Evolutionary conservation across 108 stramenopile genomes (phyloP), one percentile per base, ranked within the genome.

Genomic region (Craspedostauros australis): DNA sequence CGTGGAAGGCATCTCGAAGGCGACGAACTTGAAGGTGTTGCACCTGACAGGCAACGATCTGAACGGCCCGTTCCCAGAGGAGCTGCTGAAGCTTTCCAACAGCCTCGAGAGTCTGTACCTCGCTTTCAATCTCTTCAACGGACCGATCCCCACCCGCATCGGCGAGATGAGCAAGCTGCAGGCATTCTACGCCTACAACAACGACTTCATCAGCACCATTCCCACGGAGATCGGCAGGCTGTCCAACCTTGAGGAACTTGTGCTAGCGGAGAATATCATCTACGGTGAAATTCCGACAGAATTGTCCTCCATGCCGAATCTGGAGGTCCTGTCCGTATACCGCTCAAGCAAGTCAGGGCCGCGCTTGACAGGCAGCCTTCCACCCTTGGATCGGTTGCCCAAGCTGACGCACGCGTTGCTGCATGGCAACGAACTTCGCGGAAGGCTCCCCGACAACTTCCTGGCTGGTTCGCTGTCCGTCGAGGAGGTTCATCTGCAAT

Each of bases 41-140:
- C 71, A 73, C 38, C 41, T 82, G 12, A 68, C 76, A 5, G 64
- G 47, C 8, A 73, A 73, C 34, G 53, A 52, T 1, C 32, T 81
- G 1, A 62, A 62, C 5, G 50, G 60, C 2, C 50, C 67, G 25
- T 66, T 81, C 20, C 80, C 80, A 14, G 50, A 56, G 9, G 76
- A 77, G 37, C 42, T 81, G n/a, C 72, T 81, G 21, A 41, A 65
- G 26, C 64, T 81, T 21, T 40, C 61, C 29, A 56, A 64, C 54
- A 68, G 73, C 1, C 62, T 82, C 14, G 63, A 78, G 40, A 40
- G 47, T 18, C 47, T 82, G 4, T 66, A 65, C 60, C 69, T 84
- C 28, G 60, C 68, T 2, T 69, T 68, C 61, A 84, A 84, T 63
- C 68, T 70, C 7, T 80, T 84, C 50, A 56, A 72, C 18, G 82